phyloP scores from a whole-genome alignment of 2,329 filamentous ascomycete species.

The Didymella sp. region DNA sequence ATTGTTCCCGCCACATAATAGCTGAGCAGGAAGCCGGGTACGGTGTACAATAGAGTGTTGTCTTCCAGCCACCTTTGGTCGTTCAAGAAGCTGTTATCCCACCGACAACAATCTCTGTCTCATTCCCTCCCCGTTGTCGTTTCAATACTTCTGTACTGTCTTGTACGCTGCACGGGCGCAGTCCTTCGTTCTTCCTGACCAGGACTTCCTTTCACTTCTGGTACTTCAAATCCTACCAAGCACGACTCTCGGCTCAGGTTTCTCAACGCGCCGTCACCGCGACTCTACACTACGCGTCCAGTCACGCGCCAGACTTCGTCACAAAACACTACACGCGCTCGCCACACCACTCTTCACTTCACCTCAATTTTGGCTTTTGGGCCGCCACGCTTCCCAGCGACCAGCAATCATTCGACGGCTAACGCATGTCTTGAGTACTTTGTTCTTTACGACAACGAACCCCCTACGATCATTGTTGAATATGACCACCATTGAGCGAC shows the following conservation, averaged over 20 bases:
- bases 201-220: not conserved
- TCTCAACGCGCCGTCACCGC: not conserved
- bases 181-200: not conserved
- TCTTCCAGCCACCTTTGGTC: not conserved
- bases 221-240: too few relatives aligned
- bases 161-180: not conserved
- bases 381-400: not conserved
- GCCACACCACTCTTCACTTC: slow-evolving; percentile 6
- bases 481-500: not conserved
- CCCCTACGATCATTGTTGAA: not conserved
- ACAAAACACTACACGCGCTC: not conserved
- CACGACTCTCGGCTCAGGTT: not conserved
- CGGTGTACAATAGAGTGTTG: not conserved
- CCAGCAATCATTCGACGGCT: slow-evolving; percentile 3
- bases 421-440: not conserved
- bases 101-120: not conserved
- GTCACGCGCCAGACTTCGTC: slow-evolving; percentile 8
- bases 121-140: not conserved
- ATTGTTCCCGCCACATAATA: not conserved
- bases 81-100: not conserved
- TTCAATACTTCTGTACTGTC: not conserved
- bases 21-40: not conserved
- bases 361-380: slow-evolving; percentile 1
- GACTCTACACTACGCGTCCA: not conserved
- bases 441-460: not conserved